phyloP scores from a whole-genome alignment of 495 filamentous ascomycete species.

The Aspergillus steynii region DNA sequence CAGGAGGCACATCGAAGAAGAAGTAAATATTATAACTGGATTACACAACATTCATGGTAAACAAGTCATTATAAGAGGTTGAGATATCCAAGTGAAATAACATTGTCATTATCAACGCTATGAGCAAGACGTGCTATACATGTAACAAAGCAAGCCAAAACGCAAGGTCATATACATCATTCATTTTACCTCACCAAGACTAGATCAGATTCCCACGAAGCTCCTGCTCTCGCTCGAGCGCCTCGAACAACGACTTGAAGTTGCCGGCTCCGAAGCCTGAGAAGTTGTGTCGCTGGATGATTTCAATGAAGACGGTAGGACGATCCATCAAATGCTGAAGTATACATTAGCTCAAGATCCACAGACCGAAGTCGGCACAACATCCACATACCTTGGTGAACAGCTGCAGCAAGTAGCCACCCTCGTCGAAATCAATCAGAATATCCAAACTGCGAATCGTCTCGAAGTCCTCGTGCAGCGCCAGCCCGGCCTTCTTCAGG shows the following conservation, averaged over 20 bases:
- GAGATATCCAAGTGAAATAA: neutral
- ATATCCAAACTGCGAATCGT: constrained; percentile 72
- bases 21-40: constrained; percentile 17
- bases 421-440: constrained; percentile 88
- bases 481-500: constrained; percentile 53
- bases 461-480: constrained; percentile 74
- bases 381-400: constrained; percentile 68
- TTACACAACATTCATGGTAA: neutral
- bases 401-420: constrained; percentile 79
- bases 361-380: neutral
- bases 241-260: constrained; percentile 90
- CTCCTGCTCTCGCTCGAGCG: constrained; percentile 86
- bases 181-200: neutral
- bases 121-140: neutral
- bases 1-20: constrained; percentile 36
- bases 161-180: constrained; percentile 1
- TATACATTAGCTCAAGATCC: constrained; percentile 17
- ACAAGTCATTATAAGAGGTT: neutral
- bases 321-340: constrained; percentile 81
- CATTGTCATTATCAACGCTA: neutral
- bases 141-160: constrained; percentile 2
- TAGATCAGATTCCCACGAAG: constrained; percentile 72
- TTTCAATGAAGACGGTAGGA: constrained; percentile 91
- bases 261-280: constrained; percentile 92
- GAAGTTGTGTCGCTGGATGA: constrained; percentile 87